Base-by-base conservation (phyloP, 805 yeast species). In the Lipomyces lipofer region DNA sequence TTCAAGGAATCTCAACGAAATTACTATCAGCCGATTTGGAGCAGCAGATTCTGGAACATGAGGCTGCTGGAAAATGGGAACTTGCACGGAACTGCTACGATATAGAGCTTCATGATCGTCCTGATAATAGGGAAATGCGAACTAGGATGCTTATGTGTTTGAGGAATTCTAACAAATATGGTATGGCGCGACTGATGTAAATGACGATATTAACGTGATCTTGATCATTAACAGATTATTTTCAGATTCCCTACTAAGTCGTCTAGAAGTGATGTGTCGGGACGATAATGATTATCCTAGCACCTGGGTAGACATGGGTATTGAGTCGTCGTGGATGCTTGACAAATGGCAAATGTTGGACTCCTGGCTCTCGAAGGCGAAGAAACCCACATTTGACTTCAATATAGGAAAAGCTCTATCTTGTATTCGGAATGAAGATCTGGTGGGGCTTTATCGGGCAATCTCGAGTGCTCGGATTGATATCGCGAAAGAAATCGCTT, bases 1-100 rank as follows among this genome's bases (percentile, higher is more conserved):
- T 94, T 29, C 91, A 87, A 66, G 99, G 99, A 21, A 82, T 88
- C 3, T 72, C 91, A 52, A 83, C 87, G 55, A 78, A 78, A 56
- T 85, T 88, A 62, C 82, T 95, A 0, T 63, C 71, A 1, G 80
- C 82, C 38, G 81, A 82, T 59, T 71, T 89, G 42, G 78, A 81
- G n/a, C 91, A 90, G 56, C 87, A 88, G 66, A 78, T 91, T 24
- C 75, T 83, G 5, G 88, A 88, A 54, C 82, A 92, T 49, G 94
- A 89, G 62, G 90, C 87, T 62, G 84, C 88, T 46, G 89, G 87
- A 38, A 85, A 85, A 63, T 90, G 97, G 96, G 77, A 82, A 38
- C 78, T 88, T 63, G 95, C 97, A 0, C 86, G 88, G 58, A 90
- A 88, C 57, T 88, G 96, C 33, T 84, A 88, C 62, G 84, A 83